Conservation (phyloP, 2,329 filamentous ascomycete genomes). For the Delphinella strobiligena region DNA sequence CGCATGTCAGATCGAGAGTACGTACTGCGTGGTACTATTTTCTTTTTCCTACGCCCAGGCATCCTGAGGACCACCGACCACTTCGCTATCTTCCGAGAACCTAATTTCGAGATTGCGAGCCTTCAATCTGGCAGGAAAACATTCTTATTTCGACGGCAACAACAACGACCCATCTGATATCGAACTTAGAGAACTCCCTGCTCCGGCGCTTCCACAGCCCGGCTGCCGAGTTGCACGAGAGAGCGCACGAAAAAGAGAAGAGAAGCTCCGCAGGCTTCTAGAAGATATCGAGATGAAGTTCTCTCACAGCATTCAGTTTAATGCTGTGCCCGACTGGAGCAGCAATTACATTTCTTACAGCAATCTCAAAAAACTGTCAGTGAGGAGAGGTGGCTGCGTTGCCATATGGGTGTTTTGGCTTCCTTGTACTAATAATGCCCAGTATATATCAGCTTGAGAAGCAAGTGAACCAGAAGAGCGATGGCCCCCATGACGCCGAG, state of each 20-base stretch:
- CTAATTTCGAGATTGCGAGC: too few relatives aligned
- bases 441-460: conserved; percentile 96
- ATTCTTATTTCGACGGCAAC: not conserved
- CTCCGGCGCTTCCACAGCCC: conserved; percentile 10
- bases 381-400: too few relatives aligned
- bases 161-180: conserved; percentile 3
- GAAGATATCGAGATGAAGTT: conserved; percentile 93
- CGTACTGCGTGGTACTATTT: too few relatives aligned
- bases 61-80: not conserved
- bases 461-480: conserved; percentile 50
- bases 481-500: conserved; percentile 57
- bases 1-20: too few relatives aligned
- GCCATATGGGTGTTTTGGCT: too few relatives aligned
- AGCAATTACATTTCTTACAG: conserved; percentile 96
- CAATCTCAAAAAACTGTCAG: conserved; percentile 97
- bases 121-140: not conserved
- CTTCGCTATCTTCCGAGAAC: not conserved
- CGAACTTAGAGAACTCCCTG: conserved; percentile 17
- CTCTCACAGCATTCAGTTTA: conserved; percentile 98
- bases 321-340: conserved; percentile 99
- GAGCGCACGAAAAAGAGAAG: conserved; percentile 18
- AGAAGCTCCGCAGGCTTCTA: conserved; percentile 60
- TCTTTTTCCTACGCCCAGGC: not conserved
- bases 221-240: too few relatives aligned
- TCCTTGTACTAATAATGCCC: too few relatives aligned